These are phyloP conservation scores for Magnaporthiopsis incrustans DNA, from an alignment of 2,329 filamentous ascomycete genomes.

Conservation along the genomic window DNA sequence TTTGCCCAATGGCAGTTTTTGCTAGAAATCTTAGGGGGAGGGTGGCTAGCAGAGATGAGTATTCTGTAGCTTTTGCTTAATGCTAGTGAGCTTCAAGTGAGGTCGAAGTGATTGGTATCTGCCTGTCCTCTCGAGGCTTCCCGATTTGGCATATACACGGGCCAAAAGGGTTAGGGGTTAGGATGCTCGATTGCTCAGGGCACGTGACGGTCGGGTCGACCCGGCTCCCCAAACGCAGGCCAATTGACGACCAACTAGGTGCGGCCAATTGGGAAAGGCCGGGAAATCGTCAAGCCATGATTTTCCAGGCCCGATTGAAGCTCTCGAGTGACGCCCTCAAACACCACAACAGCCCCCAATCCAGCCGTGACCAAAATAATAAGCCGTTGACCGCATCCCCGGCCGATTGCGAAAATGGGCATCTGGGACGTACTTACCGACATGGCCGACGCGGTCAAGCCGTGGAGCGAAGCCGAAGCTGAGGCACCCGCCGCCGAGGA, in stretches of 20 bases:
- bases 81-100: neutral
- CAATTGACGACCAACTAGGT: conserved; percentile 17
- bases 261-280: conserved; percentile 14
- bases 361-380: neutral
- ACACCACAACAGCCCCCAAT: neutral
- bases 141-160: neutral
- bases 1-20: too few relatives aligned
- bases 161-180: neutral
- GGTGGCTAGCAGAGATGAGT: too few relatives aligned
- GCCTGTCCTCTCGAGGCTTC: neutral
- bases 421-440: conserved; percentile 59
- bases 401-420: conserved; percentile 41
- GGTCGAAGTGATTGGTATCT: neutral
- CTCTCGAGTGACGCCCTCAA: neutral
- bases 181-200: neutral
- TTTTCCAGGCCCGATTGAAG: conserved; percentile 19
- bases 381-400: neutral
- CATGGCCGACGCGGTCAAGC: conserved; percentile 56
- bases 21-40: too few relatives aligned
- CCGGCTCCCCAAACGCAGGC: neutral
- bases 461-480: conserved; percentile 57
- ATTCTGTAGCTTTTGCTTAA: neutral
- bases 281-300: conserved; percentile 10
- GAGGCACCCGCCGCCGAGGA: conserved; percentile 62
- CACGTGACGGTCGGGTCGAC: conserved; percentile 6